Conservation (phyloP, 2,329 filamentous ascomycete species). For the Plenodomus lindquistii region DNA sequence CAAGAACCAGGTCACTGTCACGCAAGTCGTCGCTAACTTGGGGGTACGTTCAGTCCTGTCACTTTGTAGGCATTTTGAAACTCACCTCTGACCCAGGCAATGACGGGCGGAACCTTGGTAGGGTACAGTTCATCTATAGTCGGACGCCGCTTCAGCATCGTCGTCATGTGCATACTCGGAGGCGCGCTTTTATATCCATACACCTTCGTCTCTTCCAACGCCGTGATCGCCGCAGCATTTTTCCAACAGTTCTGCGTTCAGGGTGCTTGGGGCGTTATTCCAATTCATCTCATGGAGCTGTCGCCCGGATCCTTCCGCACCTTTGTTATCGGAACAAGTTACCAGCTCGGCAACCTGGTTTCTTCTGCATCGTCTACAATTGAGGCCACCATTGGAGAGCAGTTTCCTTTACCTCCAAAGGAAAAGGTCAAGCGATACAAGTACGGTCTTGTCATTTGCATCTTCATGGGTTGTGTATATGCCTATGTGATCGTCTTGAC, state of each 20-base stretch:
- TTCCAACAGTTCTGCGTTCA: conserved; percentile 65
- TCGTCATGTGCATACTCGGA: conserved; percentile 60
- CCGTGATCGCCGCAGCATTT: conserved; percentile 78
- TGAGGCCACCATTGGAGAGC: conserved; percentile 73
- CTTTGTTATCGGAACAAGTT: conserved; percentile 73
- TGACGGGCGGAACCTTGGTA: conserved; percentile 51
- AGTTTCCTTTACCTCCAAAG: conserved; percentile 68
- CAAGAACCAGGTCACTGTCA: conserved; percentile 51
- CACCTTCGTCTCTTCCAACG: conserved; percentile 65
- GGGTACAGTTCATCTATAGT: conserved; percentile 53
- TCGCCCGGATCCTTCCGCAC: conserved; percentile 73
- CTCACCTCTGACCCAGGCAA: too few relatives aligned
- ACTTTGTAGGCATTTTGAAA: too few relatives aligned
- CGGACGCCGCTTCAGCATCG: conserved; percentile 53
- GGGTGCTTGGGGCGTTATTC: conserved; percentile 51
- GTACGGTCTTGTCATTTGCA: conserved; percentile 84
- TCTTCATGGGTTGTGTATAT: conserved; percentile 87
- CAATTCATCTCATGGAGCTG: conserved; percentile 76
- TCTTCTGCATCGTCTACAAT: conserved; percentile 73
- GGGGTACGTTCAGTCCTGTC: too few relatives aligned
- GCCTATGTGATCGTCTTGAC: conserved; percentile 65
- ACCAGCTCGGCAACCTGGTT: conserved; percentile 78
- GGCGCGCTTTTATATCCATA: conserved; percentile 84
- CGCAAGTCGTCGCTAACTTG: conserved; percentile 55
- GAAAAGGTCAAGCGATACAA: conserved; percentile 43